phyloP scores from a whole-genome alignment of 441 rosid species.

The Omphalea diandra region DNA sequence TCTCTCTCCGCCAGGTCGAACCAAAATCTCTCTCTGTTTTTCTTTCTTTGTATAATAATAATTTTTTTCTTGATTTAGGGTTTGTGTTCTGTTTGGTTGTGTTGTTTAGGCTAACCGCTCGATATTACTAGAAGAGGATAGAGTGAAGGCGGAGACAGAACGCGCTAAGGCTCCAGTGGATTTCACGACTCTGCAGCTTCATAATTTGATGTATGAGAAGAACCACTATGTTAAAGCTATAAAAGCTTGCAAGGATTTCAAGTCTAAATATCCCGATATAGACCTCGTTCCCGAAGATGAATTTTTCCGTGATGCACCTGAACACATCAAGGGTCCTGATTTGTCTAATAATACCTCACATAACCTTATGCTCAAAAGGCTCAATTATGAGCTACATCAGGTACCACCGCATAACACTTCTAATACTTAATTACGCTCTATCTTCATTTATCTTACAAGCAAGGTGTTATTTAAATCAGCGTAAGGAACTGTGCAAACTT shows the following conservation, averaged over 20 bases:
- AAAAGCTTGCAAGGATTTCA: conserved; percentile 78
- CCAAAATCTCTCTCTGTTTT: not conserved
- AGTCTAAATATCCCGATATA: conserved; percentile 73
- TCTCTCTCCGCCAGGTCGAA: conserved; percentile 91
- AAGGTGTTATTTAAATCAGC: conserved; percentile 31
- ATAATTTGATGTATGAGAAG: conserved; percentile 92
- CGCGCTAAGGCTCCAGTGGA: conserved; percentile 77
- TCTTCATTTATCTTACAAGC: too few species aligned
- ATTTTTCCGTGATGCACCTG: conserved; percentile 67
- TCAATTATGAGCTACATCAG: conserved; percentile 86
- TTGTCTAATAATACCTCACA: conserved; percentile 56
- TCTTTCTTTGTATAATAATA: not conserved
- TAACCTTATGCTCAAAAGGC: conserved; percentile 82
- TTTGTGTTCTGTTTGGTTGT: conserved; percentile 13
- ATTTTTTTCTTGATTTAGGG: conserved; percentile 8
- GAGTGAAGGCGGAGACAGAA: conserved; percentile 69
- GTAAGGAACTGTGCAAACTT: conserved; percentile 77
- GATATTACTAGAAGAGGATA: conserved; percentile 75
- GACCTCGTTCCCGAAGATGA: conserved; percentile 84
- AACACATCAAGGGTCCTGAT: conserved; percentile 54
- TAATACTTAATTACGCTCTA: not conserved
- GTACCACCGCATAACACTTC: conserved; percentile 26
- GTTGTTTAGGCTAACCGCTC: conserved; percentile 61
- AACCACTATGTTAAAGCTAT: conserved; percentile 81
- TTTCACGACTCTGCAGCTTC: conserved; percentile 74